Evolutionary conservation across 1,139 yeast genomes (phyloP).

Genomic region (Suhomyces terraborum): DNA sequence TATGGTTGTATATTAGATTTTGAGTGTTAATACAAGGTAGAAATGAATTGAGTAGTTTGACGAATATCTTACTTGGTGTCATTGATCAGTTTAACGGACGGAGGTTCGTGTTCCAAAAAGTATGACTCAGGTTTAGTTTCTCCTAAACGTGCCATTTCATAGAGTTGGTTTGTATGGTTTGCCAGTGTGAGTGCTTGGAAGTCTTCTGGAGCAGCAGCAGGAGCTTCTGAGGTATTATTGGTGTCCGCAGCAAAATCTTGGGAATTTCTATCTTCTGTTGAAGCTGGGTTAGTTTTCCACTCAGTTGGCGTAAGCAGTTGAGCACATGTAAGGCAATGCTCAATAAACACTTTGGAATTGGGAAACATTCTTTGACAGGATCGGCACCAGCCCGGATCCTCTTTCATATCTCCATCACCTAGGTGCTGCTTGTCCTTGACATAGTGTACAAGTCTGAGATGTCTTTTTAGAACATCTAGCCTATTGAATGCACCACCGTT

Average conservation of each 20-base stretch:
- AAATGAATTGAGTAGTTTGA: slow-evolving; percentile 18
- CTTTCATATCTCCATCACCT: slow-evolving; percentile 23
- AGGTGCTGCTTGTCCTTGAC: slow-evolving; percentile 48
- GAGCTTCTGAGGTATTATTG: slow-evolving; percentile 2
- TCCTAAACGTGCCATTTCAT: slow-evolving; percentile 13
- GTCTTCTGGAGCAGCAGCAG: slow-evolving; percentile 7
- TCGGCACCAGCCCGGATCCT: slow-evolving; percentile 67
- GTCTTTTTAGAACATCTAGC: slow-evolving; percentile 70
- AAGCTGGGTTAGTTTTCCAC: slow-evolving; percentile 8
- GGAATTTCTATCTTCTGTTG: slow-evolving; percentile 2
- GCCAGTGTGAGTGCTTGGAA: slow-evolving; percentile 11
- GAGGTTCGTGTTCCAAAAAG: slow-evolving; percentile 7
- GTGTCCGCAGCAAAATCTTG: slow-evolving; percentile 2
- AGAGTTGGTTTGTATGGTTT: slow-evolving; percentile 13
- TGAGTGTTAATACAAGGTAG: slow-evolving; percentile 7
- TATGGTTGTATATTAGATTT: slow-evolving; percentile 6
- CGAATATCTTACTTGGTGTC: neutral
- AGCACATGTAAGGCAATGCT: slow-evolving; percentile 70
- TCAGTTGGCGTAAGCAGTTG: slow-evolving; percentile 17
- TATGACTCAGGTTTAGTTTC: slow-evolving; percentile 12
- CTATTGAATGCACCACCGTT: slow-evolving; percentile 73
- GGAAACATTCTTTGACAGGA: slow-evolving; percentile 61
- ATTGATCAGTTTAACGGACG: neutral
- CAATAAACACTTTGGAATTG: slow-evolving; percentile 58
- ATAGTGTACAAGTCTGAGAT: slow-evolving; percentile 65